Percentiles rank a stretch among this genome's conserved stretches.
Evolutionary conservation across 331 rosid species (phyloP).

Genomic region (Phaseolus coccineus): DNA sequence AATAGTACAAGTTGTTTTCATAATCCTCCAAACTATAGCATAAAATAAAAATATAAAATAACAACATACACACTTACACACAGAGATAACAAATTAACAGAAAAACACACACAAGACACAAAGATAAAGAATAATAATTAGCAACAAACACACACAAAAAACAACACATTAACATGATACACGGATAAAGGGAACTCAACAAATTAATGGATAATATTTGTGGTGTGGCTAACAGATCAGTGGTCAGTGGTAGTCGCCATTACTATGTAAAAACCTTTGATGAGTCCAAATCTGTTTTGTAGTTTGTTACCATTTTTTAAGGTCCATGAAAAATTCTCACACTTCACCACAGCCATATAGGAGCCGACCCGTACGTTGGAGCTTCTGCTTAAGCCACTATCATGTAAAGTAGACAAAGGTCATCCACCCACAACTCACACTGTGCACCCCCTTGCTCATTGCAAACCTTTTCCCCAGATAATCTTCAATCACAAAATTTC

Average conservation of each 20-base stretch:
- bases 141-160: background rate
- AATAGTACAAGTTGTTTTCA: background rate
- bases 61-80: too few relatives aligned
- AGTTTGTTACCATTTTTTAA: conserved; percentile 33
- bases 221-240: conserved; percentile 35
- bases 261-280: background rate
- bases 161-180: background rate
- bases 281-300: conserved; percentile 19
- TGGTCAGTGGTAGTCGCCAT: conserved; percentile 24
- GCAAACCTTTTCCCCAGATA: background rate
- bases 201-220: conserved; percentile 24
- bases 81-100: background rate
- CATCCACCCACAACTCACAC: background rate
- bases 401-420: background rate
- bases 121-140: background rate
- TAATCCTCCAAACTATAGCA: background rate
- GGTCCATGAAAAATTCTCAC: conserved; percentile 36
- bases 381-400: conserved; percentile 24
- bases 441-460: conserved; percentile 11
- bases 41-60: too few relatives aligned
- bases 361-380: background rate
- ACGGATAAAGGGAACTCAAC: background rate
- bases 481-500: background rate
- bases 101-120: background rate
- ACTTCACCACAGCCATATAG: conserved; percentile 35